These are phyloP conservation scores for Exophiala mesophila DNA, from an alignment of 2,329 filamentous ascomycete genomes.

Conservation along the genomic window DNA sequence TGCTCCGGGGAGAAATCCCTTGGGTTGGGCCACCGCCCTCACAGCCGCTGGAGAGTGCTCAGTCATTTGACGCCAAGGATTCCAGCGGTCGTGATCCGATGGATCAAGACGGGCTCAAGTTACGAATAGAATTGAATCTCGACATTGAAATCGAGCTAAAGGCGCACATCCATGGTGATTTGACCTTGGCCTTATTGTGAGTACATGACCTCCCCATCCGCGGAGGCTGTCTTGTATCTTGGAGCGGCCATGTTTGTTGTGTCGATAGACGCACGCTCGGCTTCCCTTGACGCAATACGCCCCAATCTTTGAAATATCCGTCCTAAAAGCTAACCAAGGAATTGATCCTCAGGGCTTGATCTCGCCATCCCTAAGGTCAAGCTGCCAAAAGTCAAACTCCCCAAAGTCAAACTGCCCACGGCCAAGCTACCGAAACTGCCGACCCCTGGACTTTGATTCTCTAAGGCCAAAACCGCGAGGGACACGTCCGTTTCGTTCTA, in stretches of 20 bases:
- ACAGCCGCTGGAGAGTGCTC: conserved; percentile 37
- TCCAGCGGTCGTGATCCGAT: conserved; percentile 33
- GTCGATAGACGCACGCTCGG: background rate
- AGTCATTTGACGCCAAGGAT: conserved; percentile 44
- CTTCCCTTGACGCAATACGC: background rate
- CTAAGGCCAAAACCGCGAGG: no score
- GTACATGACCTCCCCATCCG: conserved; percentile 33
- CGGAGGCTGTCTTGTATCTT: no score
- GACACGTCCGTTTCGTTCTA: no score
- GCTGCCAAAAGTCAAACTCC: conserved; percentile 16
- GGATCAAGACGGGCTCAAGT: conserved; percentile 51
- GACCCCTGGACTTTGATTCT: conserved; percentile 3
- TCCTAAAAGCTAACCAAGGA: conserved; percentile 23
- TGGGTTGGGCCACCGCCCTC: conserved; percentile 49
- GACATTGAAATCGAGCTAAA: conserved; percentile 82
- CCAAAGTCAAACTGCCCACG: conserved; percentile 11
- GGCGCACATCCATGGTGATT: conserved; percentile 77
- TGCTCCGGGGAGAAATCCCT: conserved; percentile 52
- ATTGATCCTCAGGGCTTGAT: conserved; percentile 24
- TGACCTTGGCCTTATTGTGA: conserved; percentile 73
- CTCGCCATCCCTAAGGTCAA: conserved; percentile 20
- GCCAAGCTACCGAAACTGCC: conserved; percentile 10
- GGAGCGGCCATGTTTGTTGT: no score
- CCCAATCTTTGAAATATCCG: conserved; percentile 1
- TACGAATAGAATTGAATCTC: conserved; percentile 71